A percentile compares a stretch with the other conserved stretches of the same genome.
These are phyloP conservation scores for Phaeosphaeria sp. DNA, from an alignment of 2,329 filamentous ascomycete genomes.

Conservation along the genomic window DNA sequence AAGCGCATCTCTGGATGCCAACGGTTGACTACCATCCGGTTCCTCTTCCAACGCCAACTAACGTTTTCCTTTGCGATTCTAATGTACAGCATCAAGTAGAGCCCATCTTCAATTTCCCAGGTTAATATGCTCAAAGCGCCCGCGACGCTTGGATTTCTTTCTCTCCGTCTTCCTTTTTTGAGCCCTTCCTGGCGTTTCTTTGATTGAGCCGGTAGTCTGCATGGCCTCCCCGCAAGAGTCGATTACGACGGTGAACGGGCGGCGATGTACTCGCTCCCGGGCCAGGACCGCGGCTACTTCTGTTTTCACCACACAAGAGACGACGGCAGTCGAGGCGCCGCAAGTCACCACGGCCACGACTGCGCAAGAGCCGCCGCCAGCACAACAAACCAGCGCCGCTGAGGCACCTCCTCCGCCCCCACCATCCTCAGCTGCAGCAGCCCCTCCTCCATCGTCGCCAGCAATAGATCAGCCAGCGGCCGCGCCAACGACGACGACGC, in stretches of 20 bases:
- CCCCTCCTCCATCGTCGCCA: conserved; percentile 7
- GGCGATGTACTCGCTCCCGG: conserved; percentile 48
- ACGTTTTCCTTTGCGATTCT: conserved; percentile 31
- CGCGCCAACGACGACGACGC: conserved; percentile 30
- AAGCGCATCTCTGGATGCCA: conserved; percentile 43
- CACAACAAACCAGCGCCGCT: conserved; percentile 29
- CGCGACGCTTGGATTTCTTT: conserved; percentile 38
- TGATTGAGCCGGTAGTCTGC: conserved; percentile 42
- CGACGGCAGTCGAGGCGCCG: conserved; percentile 26
- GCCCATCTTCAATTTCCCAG: conserved; percentile 33
- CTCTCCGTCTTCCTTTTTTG: conserved; percentile 34
- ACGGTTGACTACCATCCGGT: conserved; percentile 41
- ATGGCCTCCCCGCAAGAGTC: conserved; percentile 48
- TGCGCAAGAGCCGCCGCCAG: conserved; percentile 26
- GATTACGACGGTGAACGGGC: conserved; percentile 47
- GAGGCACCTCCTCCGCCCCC: conserved; percentile 21
- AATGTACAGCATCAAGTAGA: conserved; percentile 29
- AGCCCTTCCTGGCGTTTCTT: conserved; percentile 37
- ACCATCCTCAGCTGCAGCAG: conserved; percentile 12
- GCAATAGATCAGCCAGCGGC: conserved; percentile 18
- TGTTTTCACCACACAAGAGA: conserved; percentile 17
- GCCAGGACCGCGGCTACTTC: conserved; percentile 40
- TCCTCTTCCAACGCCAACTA: conserved; percentile 32
- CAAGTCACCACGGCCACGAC: conserved; percentile 26
- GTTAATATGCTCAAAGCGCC: conserved; percentile 47